Conservation (phyloP, 306 rosid species). For the Castanospermum australe region DNA sequence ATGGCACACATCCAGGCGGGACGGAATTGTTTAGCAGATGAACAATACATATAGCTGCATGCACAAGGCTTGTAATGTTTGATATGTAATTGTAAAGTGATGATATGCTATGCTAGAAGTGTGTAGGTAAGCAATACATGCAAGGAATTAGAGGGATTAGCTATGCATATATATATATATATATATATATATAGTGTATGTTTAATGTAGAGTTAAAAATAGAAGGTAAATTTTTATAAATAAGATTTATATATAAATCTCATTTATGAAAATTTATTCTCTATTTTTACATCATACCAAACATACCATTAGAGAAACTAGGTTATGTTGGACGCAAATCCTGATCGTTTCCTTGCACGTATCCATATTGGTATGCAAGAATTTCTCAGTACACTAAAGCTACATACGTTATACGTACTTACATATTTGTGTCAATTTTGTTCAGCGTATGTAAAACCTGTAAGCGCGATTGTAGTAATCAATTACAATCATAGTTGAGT, state of each 20-base stretch:
- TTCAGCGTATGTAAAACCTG: neutral
- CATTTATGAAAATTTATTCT: too few relatives aligned
- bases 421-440: too few relatives aligned
- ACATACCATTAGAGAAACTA: too few relatives aligned
- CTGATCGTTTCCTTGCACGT: too few relatives aligned
- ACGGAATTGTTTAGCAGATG: neutral
- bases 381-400: neutral
- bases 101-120: neutral
- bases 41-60: neutral
- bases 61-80: neutral
- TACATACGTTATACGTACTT: neutral
- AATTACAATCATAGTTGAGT: neutral
- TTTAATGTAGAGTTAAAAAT: too few relatives aligned
- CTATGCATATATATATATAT: neutral
- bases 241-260: too few relatives aligned
- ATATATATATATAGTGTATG: too few relatives aligned
- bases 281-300: too few relatives aligned
- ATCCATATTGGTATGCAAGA: neutral
- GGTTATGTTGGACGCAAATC: neutral
- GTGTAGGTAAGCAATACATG: neutral
- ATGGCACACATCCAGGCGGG: slow-evolving; percentile 11
- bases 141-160: neutral
- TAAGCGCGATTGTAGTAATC: neutral
- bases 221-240: too few relatives aligned
- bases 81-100: neutral